Evolutionary conservation across 371 early-diverging fungal species (phyloP).

Genomic region (Entomophthora muscae): DNA sequence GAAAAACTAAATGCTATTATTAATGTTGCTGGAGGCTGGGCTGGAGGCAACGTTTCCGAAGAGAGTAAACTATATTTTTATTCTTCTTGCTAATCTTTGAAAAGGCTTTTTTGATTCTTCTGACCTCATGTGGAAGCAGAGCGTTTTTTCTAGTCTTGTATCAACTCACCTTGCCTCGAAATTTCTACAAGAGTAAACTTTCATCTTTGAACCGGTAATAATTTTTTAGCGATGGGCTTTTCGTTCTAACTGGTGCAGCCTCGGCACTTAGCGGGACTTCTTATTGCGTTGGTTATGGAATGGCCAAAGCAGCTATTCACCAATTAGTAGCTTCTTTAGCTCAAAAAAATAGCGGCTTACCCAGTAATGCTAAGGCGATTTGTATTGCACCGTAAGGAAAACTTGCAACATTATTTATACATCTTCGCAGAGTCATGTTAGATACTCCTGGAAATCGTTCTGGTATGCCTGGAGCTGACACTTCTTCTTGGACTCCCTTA

Average conservation of each 20-base stretch:
- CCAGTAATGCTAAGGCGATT: slow-evolving; percentile 40
- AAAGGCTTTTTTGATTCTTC: slow-evolving; percentile 49
- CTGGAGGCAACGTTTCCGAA: slow-evolving; percentile 73
- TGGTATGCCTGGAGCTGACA: slow-evolving; percentile 75
- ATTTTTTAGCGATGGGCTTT: slow-evolving; percentile 46
- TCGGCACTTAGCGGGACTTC: slow-evolving; percentile 50
- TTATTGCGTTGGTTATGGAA: slow-evolving; percentile 85
- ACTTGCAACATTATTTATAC: neutral
- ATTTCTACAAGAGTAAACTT: slow-evolving; percentile 43
- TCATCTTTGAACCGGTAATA: neutral
- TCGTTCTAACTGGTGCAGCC: slow-evolving; percentile 68
- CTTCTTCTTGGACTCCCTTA: slow-evolving; percentile 78
- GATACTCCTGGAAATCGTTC: slow-evolving; percentile 90
- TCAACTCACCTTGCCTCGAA: slow-evolving; percentile 63
- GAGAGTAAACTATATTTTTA: slow-evolving; percentile 21
- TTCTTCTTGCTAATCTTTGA: neutral
- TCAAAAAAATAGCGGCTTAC: slow-evolving; percentile 54
- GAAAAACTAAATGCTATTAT: slow-evolving; percentile 62
- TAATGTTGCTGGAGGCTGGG: slow-evolving; percentile 95
- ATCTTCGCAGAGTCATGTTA: slow-evolving; percentile 38
- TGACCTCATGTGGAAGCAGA: slow-evolving; percentile 60
- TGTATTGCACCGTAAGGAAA: slow-evolving; percentile 60
- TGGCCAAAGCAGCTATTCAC: slow-evolving; percentile 88
- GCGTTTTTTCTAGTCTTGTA: slow-evolving; percentile 64
- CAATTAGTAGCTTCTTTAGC: slow-evolving; percentile 71